Conservation (phyloP, 306 rosid genomes). For the Luffa acutangula region DNA sequence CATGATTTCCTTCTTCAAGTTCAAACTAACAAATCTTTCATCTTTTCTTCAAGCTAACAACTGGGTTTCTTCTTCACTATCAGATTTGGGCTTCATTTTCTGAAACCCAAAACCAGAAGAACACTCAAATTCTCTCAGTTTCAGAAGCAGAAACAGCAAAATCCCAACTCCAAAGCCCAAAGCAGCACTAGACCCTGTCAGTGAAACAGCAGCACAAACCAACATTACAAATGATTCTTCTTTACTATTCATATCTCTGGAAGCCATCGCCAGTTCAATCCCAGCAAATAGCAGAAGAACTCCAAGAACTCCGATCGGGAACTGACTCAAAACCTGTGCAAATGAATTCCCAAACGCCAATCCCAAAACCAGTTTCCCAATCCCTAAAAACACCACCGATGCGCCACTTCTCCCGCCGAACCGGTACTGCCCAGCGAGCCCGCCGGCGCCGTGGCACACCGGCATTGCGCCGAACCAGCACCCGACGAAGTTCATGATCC, state of each 20-base stretch:
- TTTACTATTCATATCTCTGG: slow-evolving; percentile 51
- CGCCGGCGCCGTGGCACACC: slow-evolving; percentile 83
- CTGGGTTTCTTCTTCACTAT: not conserved
- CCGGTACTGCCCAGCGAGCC: slow-evolving; percentile 73
- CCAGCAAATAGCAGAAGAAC: slow-evolving; percentile 68
- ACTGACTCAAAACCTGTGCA: slow-evolving; percentile 37
- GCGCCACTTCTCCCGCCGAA: slow-evolving; percentile 80
- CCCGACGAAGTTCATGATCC: slow-evolving; percentile 61
- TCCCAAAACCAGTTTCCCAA: slow-evolving; percentile 47
- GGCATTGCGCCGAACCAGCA: slow-evolving; percentile 97
- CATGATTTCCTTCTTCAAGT: not conserved
- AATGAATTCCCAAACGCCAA: slow-evolving; percentile 57
- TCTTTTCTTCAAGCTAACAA: not conserved
- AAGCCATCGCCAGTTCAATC: slow-evolving; percentile 65
- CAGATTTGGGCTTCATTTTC: not conserved
- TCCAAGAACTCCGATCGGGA: slow-evolving; percentile 58
- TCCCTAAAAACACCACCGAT: slow-evolving; percentile 56
- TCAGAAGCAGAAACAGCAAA: slow-evolving; percentile 38
- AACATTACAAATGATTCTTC: slow-evolving; percentile 63
- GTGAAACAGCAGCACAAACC: slow-evolving; percentile 71
- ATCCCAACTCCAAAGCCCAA: slow-evolving; percentile 67
- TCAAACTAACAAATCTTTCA: not conserved
- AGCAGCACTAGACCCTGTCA: slow-evolving; percentile 69
- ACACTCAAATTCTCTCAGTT: slow-evolving; percentile 46
- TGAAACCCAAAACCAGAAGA: slow-evolving; percentile 13